Conservation (phyloP, 495 filamentous ascomycete genomes). For the Rhizodiscina lignyota region DNA sequence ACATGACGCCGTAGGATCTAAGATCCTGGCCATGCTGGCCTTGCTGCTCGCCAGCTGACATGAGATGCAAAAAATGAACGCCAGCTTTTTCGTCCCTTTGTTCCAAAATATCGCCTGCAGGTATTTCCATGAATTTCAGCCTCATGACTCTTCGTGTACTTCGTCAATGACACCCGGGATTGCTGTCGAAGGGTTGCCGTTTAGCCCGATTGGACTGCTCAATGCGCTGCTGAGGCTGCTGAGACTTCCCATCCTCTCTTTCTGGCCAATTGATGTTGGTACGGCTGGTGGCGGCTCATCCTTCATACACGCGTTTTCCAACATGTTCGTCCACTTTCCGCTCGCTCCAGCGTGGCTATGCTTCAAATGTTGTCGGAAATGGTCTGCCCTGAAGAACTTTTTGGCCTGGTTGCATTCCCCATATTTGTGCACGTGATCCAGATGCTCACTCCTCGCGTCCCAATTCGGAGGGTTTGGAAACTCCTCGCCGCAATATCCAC, state of each 20-base stretch:
- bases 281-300: constrained; percentile 50
- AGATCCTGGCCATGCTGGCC: too few species aligned
- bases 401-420: constrained; percentile 96
- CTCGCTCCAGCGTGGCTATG: constrained; percentile 94
- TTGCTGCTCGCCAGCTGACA: too few species aligned
- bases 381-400: constrained; percentile 95
- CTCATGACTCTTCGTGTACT: neutral
- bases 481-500: constrained; percentile 92
- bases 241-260: neutral
- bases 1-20: too few species aligned
- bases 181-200: neutral
- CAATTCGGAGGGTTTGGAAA: constrained; percentile 71
- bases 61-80: too few species aligned
- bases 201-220: neutral
- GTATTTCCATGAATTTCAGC: too few species aligned
- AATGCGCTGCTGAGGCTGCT: too few species aligned
- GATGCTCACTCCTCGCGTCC: constrained; percentile 69
- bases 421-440: constrained; percentile 86
- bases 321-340: constrained; percentile 97
- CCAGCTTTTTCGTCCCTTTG: too few species aligned
- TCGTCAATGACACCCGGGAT: neutral
- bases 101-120: too few species aligned
- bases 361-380: constrained; percentile 96
- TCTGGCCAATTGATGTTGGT: neutral
- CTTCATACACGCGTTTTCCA: constrained; percentile 95